A percentile compares a stretch with the other conserved stretches of the same genome.
Evolutionary conservation across 2,329 filamentous ascomycete species (phyloP).

Genomic region (Pseudogymnoascus sp.): DNA sequence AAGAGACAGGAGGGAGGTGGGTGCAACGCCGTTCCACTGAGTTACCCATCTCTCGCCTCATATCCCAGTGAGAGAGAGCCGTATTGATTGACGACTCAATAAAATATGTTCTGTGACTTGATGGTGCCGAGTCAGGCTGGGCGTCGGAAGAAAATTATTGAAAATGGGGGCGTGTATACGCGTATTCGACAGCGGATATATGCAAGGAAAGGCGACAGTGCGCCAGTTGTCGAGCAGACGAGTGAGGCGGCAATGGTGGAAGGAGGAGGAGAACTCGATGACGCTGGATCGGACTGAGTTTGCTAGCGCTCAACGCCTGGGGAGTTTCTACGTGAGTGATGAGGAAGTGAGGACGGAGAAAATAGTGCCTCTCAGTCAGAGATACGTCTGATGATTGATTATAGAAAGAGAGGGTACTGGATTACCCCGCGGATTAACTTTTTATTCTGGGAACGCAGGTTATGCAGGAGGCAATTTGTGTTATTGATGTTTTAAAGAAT

Average conservation of each 20-base stretch:
- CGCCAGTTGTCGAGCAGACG: background rate
- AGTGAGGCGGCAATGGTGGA: background rate
- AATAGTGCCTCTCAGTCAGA: too few relatives aligned
- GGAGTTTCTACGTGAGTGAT: background rate
- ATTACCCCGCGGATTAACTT: background rate
- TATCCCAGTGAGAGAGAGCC: background rate
- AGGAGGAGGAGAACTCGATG: background rate
- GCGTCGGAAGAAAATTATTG: background rate
- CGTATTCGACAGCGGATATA: background rate
- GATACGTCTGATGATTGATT: background rate
- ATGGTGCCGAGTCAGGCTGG: background rate
- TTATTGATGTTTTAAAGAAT: background rate
- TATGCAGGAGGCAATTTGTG: background rate
- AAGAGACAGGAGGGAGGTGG: background rate
- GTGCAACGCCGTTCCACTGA: background rate
- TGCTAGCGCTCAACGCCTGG: background rate
- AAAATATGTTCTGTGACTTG: background rate
- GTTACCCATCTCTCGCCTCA: background rate
- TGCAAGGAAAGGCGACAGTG: background rate
- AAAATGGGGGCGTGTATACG: background rate
- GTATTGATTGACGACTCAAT: background rate
- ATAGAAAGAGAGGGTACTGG: background rate
- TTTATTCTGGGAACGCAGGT: background rate
- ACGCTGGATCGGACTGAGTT: background rate
- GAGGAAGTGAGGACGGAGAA: background rate